phyloP scores from a whole-genome alignment of 2,329 filamentous ascomycete genomes.

The Talaromyces sp. region DNA sequence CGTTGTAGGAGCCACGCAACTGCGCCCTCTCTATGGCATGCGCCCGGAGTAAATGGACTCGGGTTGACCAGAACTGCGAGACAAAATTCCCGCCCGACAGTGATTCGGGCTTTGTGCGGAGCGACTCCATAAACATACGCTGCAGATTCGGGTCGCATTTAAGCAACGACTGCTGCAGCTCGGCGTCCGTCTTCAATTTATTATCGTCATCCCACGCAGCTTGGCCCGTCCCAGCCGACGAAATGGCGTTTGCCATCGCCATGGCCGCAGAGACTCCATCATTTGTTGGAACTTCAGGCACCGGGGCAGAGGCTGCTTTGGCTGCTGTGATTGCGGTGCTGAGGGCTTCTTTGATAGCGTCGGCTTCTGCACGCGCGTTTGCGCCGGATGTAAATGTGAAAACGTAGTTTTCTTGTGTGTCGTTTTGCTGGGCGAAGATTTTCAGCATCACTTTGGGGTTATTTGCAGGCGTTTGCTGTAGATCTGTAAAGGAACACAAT shows the following conservation, averaged over 20 bases:
- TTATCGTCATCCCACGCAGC: constrained; percentile 75
- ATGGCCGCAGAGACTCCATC: constrained; percentile 61
- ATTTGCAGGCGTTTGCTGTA: constrained; percentile 90
- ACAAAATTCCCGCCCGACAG: constrained; percentile 79
- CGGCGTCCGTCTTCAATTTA: constrained; percentile 69
- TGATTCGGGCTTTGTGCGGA: constrained; percentile 75
- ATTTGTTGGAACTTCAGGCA: constrained; percentile 28
- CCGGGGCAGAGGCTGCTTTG: constrained; percentile 48
- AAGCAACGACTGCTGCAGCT: constrained; percentile 82
- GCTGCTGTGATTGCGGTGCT: constrained; percentile 68
- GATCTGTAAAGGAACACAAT: constrained; percentile 51
- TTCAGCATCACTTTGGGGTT: constrained; percentile 89
- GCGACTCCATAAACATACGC: constrained; percentile 80
- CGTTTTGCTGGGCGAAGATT: constrained; percentile 66
- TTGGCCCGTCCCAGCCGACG: constrained; percentile 41
- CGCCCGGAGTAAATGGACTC: constrained; percentile 77
- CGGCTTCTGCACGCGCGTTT: constrained; percentile 76
- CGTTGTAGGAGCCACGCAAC: constrained; percentile 85
- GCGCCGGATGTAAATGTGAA: constrained; percentile 81
- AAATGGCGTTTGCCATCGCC: constrained; percentile 69
- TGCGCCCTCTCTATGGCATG: constrained; percentile 87
- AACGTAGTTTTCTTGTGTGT: constrained; percentile 58
- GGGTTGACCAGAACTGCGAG: constrained; percentile 88
- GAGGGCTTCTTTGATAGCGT: constrained; percentile 75
- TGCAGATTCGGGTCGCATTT: constrained; percentile 71